Percentiles rank a stretch among this genome's conserved stretches.
These are phyloP conservation scores for Smittium culicis DNA, from an alignment of 371 early-diverging fungal species.

Conservation along the genomic window DNA sequence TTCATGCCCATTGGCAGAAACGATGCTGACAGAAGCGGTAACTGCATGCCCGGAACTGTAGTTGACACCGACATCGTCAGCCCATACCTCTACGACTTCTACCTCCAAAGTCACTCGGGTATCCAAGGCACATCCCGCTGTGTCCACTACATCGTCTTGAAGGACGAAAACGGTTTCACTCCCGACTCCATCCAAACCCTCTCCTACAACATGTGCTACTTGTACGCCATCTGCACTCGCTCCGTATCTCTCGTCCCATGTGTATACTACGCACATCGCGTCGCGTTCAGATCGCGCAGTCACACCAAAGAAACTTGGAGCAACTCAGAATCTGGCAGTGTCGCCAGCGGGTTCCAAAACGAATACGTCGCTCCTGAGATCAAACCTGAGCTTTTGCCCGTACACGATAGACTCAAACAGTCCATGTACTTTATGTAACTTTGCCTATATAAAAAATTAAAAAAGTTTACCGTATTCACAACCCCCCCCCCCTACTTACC, in stretches of 20 bases:
- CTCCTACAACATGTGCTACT: slow-evolving; percentile 75
- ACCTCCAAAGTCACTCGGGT: slow-evolving; percentile 79
- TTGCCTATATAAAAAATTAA: no score
- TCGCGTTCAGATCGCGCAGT: slow-evolving; percentile 60
- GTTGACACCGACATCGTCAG: slow-evolving; percentile 74
- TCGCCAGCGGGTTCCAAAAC: slow-evolving; percentile 16
- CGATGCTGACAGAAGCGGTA: slow-evolving; percentile 49
- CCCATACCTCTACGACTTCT: slow-evolving; percentile 82
- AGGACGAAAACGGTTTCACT: slow-evolving; percentile 72
- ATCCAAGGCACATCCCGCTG: slow-evolving; percentile 84
- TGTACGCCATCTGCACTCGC: slow-evolving; percentile 74
- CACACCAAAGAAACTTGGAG: slow-evolving; percentile 36
- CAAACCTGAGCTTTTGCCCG: slow-evolving; percentile 19
- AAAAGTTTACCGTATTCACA: no score
- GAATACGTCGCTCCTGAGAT: slow-evolving; percentile 9
- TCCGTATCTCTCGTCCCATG: slow-evolving; percentile 61
- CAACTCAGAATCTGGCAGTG: slow-evolving; percentile 20
- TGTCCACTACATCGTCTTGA: slow-evolving; percentile 72
- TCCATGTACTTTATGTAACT: slow-evolving; percentile 51
- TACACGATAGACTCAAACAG: slow-evolving; percentile 34
- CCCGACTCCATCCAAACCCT: slow-evolving; percentile 64
- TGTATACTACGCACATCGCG: slow-evolving; percentile 79
- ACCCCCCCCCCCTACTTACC: no score
- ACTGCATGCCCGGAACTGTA: slow-evolving; percentile 80
- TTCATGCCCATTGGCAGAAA: slow-evolving; percentile 41